phyloP scores from a whole-genome alignment of 257 asterid species.

The Pogostemon cablin region DNA sequence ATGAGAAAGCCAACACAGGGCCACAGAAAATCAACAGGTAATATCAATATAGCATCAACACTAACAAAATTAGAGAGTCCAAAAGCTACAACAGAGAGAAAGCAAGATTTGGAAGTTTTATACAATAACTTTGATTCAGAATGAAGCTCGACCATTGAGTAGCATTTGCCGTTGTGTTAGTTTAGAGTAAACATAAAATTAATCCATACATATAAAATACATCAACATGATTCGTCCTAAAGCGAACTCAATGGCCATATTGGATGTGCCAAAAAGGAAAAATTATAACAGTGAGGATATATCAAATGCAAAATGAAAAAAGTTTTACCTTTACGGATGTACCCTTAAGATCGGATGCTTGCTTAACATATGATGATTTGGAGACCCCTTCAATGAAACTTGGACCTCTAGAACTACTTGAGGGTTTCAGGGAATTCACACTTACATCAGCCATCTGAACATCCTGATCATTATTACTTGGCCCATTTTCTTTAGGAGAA shows the following conservation, averaged over 20 bases:
- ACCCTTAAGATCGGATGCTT: slow-evolving; percentile 89
- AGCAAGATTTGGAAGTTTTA: not conserved
- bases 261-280: not conserved
- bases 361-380: slow-evolving; percentile 84
- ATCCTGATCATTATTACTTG: slow-evolving; percentile 73
- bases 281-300: not conserved
- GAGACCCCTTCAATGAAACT: slow-evolving; percentile 92
- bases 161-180: slow-evolving; percentile 15
- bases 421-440: slow-evolving; percentile 51
- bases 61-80: slow-evolving; percentile 4
- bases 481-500: slow-evolving; percentile 81
- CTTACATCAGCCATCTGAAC: slow-evolving; percentile 79
- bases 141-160: slow-evolving; percentile 16
- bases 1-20: not conserved
- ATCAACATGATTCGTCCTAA: not conserved
- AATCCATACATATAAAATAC: slow-evolving; percentile 7
- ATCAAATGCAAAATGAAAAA: not conserved
- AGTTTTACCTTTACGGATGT: slow-evolving; percentile 71
- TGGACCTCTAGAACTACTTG: slow-evolving; percentile 68
- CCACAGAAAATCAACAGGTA: not conserved
- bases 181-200: slow-evolving; percentile 22
- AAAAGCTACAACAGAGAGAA: slow-evolving; percentile 19
- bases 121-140: slow-evolving; percentile 5
- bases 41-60: not conserved
- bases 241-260: not conserved